phyloP scores from a whole-genome alignment of 1,284 basidiomycete species.

The Pisolithus thermaeus region DNA sequence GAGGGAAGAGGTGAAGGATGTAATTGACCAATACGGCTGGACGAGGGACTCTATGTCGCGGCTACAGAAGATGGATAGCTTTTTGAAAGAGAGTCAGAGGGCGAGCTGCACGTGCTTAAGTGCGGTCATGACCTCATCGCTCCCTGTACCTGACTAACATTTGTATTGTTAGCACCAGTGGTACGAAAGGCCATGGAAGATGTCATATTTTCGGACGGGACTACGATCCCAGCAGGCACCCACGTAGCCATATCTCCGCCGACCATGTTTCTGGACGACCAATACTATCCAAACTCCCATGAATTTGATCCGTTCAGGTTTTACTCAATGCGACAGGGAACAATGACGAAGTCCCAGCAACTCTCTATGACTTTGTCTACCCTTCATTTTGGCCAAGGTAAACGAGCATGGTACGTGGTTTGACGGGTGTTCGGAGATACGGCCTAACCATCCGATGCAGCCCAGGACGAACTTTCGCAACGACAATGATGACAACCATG shows the following conservation, averaged over 20 bases:
- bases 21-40: slow-evolving; percentile 31
- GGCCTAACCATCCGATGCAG: slow-evolving; percentile 13
- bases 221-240: slow-evolving; percentile 34
- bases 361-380: slow-evolving; percentile 29
- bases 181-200: slow-evolving; percentile 32
- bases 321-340: slow-evolving; percentile 17
- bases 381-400: slow-evolving; percentile 38
- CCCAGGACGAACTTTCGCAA: slow-evolving; percentile 35
- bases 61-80: slow-evolving; percentile 36
- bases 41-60: slow-evolving; percentile 30
- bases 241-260: slow-evolving; percentile 28
- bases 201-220: slow-evolving; percentile 39
- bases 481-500: slow-evolving; percentile 29
- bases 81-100: slow-evolving; percentile 36
- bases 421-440: neutral
- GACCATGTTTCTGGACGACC: slow-evolving; percentile 32
- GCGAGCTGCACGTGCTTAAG: slow-evolving; percentile 28
- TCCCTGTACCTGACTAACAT: neutral
- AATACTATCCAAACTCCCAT: slow-evolving; percentile 27
- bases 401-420: slow-evolving; percentile 36
- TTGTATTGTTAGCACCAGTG: slow-evolving; percentile 25
- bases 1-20: slow-evolving; percentile 31
- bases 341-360: slow-evolving; percentile 19
- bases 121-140: slow-evolving; percentile 11
- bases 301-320: slow-evolving; percentile 38